Conservation (phyloP, 129 eudicot species). For the Deinandra increscens region DNA sequence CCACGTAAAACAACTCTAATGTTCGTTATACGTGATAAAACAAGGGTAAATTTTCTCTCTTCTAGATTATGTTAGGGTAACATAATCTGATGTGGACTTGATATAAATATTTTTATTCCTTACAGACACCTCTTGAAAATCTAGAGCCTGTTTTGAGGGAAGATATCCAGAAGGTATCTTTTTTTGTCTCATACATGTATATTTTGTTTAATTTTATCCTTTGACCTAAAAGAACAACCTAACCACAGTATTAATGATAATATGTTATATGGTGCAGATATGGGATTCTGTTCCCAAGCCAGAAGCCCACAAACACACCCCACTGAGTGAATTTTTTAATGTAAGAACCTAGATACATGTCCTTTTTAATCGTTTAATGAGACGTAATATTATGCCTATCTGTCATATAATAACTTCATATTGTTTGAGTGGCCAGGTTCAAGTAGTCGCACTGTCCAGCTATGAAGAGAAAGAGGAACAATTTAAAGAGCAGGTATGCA, state of each 20-base stretch:
- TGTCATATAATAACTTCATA: slow-evolving; percentile 3
- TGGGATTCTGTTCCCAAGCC: slow-evolving; percentile 99
- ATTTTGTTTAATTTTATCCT: not conserved
- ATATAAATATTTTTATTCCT: not conserved
- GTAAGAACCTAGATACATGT: slow-evolving; percentile 45
- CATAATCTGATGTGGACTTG: not conserved
- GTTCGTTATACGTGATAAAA: slow-evolving; percentile 65
- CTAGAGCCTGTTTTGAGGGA: slow-evolving; percentile 84
- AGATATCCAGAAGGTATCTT: slow-evolving; percentile 78
- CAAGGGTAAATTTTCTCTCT: slow-evolving; percentile 35
- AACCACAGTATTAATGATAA: not conserved
- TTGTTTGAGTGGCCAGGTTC: slow-evolving; percentile 58
- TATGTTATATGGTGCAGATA: slow-evolving; percentile 46
- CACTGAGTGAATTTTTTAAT: slow-evolving; percentile 93
- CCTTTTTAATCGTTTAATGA: not conserved
- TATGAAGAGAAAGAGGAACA: slow-evolving; percentile 98
- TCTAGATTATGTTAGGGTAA: not conserved
- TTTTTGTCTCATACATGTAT: not conserved
- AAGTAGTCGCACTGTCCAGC: slow-evolving; percentile 93
- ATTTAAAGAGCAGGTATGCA: slow-evolving; percentile 85
- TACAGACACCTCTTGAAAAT: slow-evolving; percentile 82
- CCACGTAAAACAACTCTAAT: slow-evolving; percentile 61
- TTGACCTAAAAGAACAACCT: not conserved
- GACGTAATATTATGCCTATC: not conserved
- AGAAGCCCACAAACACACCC: slow-evolving; percentile 92